A percentile compares a stretch with the other conserved stretches of the same genome.
phyloP scores from a whole-genome alignment of 441 rosid genomes.

The Gossypium gossypioides region DNA sequence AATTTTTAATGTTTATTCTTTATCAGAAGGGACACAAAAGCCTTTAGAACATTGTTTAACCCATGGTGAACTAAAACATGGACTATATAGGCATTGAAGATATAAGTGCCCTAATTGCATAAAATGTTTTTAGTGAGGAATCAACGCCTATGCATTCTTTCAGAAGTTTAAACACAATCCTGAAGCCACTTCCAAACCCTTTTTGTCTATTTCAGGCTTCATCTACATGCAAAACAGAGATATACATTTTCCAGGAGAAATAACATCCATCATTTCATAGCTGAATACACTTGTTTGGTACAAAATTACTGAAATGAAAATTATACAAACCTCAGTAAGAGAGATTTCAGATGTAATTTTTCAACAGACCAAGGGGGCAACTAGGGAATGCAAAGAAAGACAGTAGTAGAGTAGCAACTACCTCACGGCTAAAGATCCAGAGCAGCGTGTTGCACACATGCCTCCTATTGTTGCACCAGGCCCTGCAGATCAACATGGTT shows the following conservation, averaged over 20 bases:
- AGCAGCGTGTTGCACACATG: constrained; percentile 97
- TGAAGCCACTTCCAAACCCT: not conserved
- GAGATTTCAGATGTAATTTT: not conserved
- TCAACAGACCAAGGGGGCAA: not conserved
- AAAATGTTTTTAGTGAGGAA: not conserved
- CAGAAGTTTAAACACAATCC: not conserved
- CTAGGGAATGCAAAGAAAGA: not conserved
- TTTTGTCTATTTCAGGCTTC: not conserved
- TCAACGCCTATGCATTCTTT: not conserved
- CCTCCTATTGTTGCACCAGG: constrained; percentile 94
- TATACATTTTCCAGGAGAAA: not conserved
- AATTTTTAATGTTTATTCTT: not conserved
- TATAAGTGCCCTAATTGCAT: not conserved
- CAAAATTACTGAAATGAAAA: not conserved
- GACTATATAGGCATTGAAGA: not conserved
- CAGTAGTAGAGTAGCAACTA: constrained; percentile 26
- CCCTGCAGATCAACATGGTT: constrained; percentile 35
- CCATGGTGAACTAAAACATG: not conserved
- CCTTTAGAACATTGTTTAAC: not conserved
- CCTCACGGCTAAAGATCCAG: constrained; percentile 94
- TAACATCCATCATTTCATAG: not conserved
- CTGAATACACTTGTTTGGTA: not conserved
- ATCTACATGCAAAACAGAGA: not conserved
- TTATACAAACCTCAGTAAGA: not conserved
- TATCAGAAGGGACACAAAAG: not conserved